These are phyloP conservation scores for Aspergillus ruber DNA, from an alignment of 2,329 filamentous ascomycete genomes.

Conservation along the genomic window DNA sequence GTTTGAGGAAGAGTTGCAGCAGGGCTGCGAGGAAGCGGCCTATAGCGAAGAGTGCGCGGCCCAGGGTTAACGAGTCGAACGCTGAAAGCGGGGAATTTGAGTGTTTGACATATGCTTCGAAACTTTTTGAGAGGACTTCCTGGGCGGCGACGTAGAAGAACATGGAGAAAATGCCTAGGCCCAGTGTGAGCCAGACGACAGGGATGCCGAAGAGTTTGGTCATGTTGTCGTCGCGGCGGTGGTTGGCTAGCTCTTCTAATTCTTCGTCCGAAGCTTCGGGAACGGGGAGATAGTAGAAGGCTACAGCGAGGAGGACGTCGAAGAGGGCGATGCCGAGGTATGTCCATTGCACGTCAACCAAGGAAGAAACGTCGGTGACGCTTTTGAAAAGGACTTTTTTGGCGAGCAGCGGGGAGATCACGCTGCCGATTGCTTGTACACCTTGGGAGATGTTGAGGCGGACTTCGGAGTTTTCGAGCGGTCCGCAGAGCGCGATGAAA, in stretches of 20 bases:
- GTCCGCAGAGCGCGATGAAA: slow-evolving; percentile 57
- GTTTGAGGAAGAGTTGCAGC: slow-evolving; percentile 49
- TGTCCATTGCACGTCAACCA: slow-evolving; percentile 59
- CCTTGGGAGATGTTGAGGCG: slow-evolving; percentile 56
- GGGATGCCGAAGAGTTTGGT: slow-evolving; percentile 40
- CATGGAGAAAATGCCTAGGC: slow-evolving; percentile 47
- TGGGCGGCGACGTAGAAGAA: slow-evolving; percentile 59
- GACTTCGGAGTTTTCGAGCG: slow-evolving; percentile 54
- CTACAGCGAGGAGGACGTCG: slow-evolving; percentile 51
- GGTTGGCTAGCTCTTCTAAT: slow-evolving; percentile 49
- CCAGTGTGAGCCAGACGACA: slow-evolving; percentile 52
- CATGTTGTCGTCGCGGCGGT: slow-evolving; percentile 45
- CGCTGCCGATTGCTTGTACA: slow-evolving; percentile 55
- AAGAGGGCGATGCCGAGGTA: slow-evolving; percentile 59
- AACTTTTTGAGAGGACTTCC: slow-evolving; percentile 49
- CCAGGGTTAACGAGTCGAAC: slow-evolving; percentile 47
- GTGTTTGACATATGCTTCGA: slow-evolving; percentile 38
- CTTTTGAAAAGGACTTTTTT: slow-evolving; percentile 52
- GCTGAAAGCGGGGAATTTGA: slow-evolving; percentile 18
- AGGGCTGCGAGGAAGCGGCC: slow-evolving; percentile 53
- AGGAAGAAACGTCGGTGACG: slow-evolving; percentile 42
- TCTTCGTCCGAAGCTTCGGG: slow-evolving; percentile 58
- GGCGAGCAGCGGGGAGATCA: slow-evolving; percentile 55
- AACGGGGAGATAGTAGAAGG: slow-evolving; percentile 56
- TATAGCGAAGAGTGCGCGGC: slow-evolving; percentile 52